Conservation (phyloP, 1,284 basidiomycete species). For the Sporisorium reilianum region DNA sequence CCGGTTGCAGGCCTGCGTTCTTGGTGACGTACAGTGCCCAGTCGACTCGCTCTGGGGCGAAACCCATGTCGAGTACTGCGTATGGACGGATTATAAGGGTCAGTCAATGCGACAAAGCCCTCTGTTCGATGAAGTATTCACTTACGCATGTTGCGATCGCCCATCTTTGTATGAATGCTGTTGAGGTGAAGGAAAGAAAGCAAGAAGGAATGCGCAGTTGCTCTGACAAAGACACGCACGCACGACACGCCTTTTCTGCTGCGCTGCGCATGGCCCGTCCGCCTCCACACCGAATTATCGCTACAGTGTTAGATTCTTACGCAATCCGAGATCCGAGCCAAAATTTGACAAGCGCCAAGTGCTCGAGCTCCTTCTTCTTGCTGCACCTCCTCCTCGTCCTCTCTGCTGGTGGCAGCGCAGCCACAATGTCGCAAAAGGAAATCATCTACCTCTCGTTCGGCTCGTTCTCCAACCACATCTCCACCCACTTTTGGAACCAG, state of each 20-base stretch:
- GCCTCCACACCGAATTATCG: conserved; percentile 24
- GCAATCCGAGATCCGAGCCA: conserved; percentile 31
- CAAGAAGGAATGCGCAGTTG: conserved; percentile 10
- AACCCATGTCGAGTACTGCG: conserved; percentile 68
- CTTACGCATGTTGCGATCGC: conserved; percentile 44
- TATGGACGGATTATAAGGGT: not conserved
- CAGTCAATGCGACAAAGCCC: conserved; percentile 4
- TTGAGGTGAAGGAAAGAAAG: conserved; percentile 4
- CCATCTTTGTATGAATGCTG: conserved; percentile 29
- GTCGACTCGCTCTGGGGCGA: conserved; percentile 62
- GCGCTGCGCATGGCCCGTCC: conserved; percentile 25
- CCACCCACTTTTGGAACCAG: conserved; percentile 67
- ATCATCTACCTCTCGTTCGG: conserved; percentile 66
- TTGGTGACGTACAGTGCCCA: conserved; percentile 65
- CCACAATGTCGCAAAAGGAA: conserved; percentile 51
- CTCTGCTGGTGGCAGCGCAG: not conserved
- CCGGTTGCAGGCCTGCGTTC: conserved; percentile 58
- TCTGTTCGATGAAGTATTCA: no score
- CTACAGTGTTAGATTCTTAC: conserved; percentile 12
- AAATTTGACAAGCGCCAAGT: no score
- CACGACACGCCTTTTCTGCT: conserved; percentile 23
- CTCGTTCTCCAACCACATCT: conserved; percentile 60
- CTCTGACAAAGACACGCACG: conserved; percentile 12
- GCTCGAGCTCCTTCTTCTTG: conserved; percentile 1
- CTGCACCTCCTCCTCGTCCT: conserved; percentile 2